Evolutionary conservation across 2,329 filamentous ascomycete species (phyloP).

Genomic region (Daldinia sp.): DNA sequence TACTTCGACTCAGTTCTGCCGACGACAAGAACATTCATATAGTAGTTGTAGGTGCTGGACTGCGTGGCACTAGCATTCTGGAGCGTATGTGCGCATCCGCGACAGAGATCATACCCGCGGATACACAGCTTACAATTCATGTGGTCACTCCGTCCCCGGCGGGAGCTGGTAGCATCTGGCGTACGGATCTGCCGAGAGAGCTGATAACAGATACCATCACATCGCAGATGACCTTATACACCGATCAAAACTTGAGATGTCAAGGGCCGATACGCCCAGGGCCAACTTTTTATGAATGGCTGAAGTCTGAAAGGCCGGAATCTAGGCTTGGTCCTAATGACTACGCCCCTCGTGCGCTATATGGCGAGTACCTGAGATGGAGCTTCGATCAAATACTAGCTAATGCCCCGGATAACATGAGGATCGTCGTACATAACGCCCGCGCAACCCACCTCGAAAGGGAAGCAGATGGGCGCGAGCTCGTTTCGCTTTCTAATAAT

Average conservation of each 20-base stretch:
- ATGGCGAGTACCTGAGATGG: neutral
- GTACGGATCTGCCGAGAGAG: neutral
- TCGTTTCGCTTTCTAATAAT: neutral
- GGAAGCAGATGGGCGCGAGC: neutral
- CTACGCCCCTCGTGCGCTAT: neutral
- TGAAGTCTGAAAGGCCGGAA: neutral
- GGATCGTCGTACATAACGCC: neutral
- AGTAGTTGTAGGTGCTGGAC: neutral
- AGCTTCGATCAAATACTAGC: neutral
- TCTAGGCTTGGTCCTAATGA: neutral
- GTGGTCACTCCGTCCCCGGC: neutral
- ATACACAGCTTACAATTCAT: neutral
- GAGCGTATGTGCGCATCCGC: constrained; percentile 1
- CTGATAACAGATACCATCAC: neutral
- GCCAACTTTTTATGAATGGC: neutral
- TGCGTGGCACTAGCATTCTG: neutral
- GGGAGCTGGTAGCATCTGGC: constrained; percentile 3
- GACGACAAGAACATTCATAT: neutral
- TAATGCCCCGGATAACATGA: neutral
- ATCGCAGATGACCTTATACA: neutral
- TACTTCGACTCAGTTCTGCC: neutral
- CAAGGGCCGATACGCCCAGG: neutral
- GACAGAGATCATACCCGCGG: neutral
- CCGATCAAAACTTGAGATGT: neutral
- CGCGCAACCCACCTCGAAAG: neutral